Conservation (phyloP, 148 eudicot species). For the Fagopyrum homotropicum region DNA sequence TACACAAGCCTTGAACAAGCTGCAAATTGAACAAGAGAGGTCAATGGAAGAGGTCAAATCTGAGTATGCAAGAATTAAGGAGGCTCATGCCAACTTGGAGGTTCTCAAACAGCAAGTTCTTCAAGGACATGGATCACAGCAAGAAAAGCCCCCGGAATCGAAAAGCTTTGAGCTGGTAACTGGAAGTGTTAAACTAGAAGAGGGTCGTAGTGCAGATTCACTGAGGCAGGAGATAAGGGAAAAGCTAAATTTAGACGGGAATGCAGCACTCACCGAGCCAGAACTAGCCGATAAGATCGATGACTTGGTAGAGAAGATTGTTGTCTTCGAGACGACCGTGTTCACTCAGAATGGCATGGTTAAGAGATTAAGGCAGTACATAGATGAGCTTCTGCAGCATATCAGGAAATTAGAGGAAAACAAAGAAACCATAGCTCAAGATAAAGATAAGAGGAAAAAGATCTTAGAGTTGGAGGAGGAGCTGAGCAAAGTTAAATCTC, state of each 20-base stretch:
- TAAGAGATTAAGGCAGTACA: conserved; percentile 44
- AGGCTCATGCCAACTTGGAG: conserved; percentile 40
- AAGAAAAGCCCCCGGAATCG: conserved; percentile 3
- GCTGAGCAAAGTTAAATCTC: conserved; percentile 34
- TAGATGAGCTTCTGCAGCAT: conserved; percentile 38
- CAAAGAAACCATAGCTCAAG: conserved; percentile 32
- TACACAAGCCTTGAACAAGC: conserved; percentile 38
- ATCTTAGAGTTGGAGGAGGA: conserved; percentile 52
- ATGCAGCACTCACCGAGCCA: conserved; percentile 39
- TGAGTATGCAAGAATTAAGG: conserved; percentile 44
- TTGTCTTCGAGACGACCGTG: conserved; percentile 41
- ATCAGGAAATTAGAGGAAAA: conserved; percentile 42
- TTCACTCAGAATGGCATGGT: conserved; percentile 57
- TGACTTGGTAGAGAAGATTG: conserved; percentile 57
- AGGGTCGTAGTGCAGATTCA: conserved; percentile 21
- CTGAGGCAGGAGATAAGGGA: conserved; percentile 34
- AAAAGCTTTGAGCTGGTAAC: conserved; percentile 23
- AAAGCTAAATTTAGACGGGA: conserved; percentile 25
- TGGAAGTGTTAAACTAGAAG: conserved; percentile 22
- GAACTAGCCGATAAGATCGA: conserved; percentile 73
- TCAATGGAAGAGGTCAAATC: conserved; percentile 35
- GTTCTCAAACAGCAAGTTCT: conserved; percentile 24
- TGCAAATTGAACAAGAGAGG: conserved; percentile 41
- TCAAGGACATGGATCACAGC: not conserved
- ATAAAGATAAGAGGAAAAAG: conserved; percentile 27